Evolutionary conservation across 371 early-diverging fungal genomes (phyloP).

Genomic region (Haplosporangium sp.): DNA sequence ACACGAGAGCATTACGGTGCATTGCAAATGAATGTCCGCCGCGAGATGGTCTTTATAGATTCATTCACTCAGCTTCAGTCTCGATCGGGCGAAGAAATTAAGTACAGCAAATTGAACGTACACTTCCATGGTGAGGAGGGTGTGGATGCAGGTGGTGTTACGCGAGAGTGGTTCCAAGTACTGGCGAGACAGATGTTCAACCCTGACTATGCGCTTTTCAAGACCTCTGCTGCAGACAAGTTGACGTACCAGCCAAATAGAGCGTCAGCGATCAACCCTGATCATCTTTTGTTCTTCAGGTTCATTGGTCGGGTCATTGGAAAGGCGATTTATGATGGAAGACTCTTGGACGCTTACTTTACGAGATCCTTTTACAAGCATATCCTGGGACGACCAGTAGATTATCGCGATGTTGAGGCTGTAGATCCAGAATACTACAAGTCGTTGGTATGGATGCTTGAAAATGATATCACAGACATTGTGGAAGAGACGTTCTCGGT

Average conservation of each 20-base stretch:
- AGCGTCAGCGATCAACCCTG: conserved; percentile 93
- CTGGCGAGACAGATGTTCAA: conserved; percentile 98
- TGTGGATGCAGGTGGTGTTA: conserved; percentile 98
- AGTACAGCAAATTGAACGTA: conserved; percentile 93
- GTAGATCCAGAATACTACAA: conserved; percentile 98
- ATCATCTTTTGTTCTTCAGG: conserved; percentile 97
- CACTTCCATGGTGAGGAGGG: conserved; percentile 98
- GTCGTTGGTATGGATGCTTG: conserved; percentile 97
- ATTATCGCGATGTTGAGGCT: conserved; percentile 97
- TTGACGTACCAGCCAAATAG: conserved; percentile 98
- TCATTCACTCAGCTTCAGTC: conserved; percentile 95
- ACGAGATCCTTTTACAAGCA: conserved; percentile 99
- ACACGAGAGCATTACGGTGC: conserved; percentile 77
- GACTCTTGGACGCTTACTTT: conserved; percentile 96
- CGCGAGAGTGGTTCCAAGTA: conserved; percentile 98
- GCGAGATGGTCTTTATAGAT: conserved; percentile 96
- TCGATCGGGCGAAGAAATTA: conserved; percentile 91
- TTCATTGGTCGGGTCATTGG: conserved; percentile 99
- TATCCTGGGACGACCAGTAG: conserved; percentile 91
- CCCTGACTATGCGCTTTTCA: conserved; percentile 98
- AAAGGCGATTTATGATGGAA: conserved; percentile 97
- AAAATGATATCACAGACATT: conserved; percentile 96
- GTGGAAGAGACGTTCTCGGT: conserved; percentile 95
- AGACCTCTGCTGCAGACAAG: conserved; percentile 94
- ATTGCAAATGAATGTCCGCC: conserved; percentile 91